Evolutionary conservation across 176 grass and related monocot genomes (phyloP).

Genomic region (Raddia guianensis): DNA sequence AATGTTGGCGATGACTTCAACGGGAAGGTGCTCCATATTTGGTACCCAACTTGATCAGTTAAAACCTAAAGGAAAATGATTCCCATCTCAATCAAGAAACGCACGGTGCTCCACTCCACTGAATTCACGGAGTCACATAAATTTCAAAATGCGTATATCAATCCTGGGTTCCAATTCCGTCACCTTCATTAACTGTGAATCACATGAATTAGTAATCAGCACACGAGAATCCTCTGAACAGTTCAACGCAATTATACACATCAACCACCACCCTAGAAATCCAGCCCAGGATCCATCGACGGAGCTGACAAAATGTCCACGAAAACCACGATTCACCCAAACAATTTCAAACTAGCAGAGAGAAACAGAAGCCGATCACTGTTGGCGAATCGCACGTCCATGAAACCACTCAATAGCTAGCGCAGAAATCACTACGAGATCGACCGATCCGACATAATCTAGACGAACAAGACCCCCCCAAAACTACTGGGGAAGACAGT

Average conservation of each 20-base stretch:
- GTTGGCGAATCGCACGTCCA: background rate
- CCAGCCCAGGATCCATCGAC: background rate
- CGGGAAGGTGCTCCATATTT: slow-evolving; percentile 81
- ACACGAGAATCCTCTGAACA: background rate
- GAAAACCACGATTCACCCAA: background rate
- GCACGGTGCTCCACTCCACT: background rate
- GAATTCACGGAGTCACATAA: slow-evolving; percentile 14
- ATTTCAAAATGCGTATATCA: slow-evolving; percentile 9
- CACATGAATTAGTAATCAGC: background rate
- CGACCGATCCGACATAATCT: background rate
- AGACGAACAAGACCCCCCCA: background rate
- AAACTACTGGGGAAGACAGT: background rate
- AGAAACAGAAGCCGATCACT: background rate
- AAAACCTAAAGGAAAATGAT: background rate
- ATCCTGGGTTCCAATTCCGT: slow-evolving; percentile 1
- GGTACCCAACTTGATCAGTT: slow-evolving; percentile 12
- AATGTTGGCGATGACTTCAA: slow-evolving; percentile 95
- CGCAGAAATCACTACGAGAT: background rate
- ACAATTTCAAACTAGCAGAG: background rate
- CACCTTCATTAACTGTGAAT: slow-evolving; percentile 42
- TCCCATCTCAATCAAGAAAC: background rate
- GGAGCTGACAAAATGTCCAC: background rate
- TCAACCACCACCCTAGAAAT: background rate
- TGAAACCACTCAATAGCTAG: background rate
- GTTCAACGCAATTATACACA: background rate